phyloP scores from a whole-genome alignment of 2,329 filamentous ascomycete genomes.

The Pyricularia pennisetigena region DNA sequence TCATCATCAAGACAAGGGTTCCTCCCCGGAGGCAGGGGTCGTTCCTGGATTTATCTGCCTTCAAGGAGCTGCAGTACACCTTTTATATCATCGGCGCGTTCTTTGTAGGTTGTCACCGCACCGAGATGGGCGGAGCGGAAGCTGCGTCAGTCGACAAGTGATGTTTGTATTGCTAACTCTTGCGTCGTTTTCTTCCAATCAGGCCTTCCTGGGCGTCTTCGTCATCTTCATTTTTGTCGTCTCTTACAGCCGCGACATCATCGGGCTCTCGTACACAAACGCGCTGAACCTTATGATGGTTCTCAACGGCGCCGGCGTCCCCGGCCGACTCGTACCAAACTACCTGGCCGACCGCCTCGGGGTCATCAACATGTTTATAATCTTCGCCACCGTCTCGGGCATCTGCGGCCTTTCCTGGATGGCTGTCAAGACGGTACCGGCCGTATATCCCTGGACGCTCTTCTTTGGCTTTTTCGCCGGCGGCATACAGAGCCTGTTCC shows the following conservation, averaged over 20 bases:
- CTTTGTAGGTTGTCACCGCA: conserved; percentile 19
- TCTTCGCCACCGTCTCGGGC: conserved; percentile 29
- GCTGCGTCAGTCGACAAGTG: no score
- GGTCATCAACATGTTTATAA: conserved; percentile 50
- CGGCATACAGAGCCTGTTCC: conserved; percentile 57
- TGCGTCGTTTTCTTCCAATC: not conserved
- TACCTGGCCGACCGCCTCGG: conserved; percentile 48
- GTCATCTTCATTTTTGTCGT: conserved; percentile 51
- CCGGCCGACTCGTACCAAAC: conserved; percentile 49
- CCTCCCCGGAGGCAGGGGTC: conserved; percentile 21
- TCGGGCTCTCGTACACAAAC: conserved; percentile 32
- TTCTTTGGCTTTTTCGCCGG: conserved; percentile 57
- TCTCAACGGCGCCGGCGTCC: conserved; percentile 51
- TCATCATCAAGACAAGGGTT: conserved; percentile 33
- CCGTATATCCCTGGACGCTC: conserved; percentile 51
- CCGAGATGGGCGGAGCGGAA: not conserved
- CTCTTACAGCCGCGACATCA: conserved; percentile 32
- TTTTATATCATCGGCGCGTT: conserved; percentile 40
- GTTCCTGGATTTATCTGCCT: conserved; percentile 30
- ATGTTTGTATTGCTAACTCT: no score
- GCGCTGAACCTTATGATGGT: conserved; percentile 54
- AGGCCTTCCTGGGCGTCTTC: conserved; percentile 43
- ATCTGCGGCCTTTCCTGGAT: conserved; percentile 47
- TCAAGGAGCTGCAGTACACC: conserved; percentile 44
- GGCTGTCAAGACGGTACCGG: conserved; percentile 34